phyloP scores from a whole-genome alignment of 2,329 filamentous ascomycete genomes.

The Aulographum hederae region DNA sequence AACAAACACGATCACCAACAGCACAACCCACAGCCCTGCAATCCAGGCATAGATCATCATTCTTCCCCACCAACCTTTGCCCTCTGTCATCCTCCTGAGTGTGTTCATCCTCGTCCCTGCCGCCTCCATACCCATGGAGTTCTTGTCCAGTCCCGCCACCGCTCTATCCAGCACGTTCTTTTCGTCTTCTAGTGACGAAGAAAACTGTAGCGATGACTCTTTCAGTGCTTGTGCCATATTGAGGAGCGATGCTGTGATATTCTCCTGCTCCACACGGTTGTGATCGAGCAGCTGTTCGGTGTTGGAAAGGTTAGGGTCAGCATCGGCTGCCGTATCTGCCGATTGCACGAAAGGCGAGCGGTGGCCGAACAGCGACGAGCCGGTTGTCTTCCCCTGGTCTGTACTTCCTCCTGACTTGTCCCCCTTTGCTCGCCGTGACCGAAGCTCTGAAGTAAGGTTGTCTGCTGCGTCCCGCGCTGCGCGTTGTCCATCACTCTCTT shows the following conservation, averaged over 20 bases:
- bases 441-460: slow-evolving; percentile 16
- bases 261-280: slow-evolving; percentile 67
- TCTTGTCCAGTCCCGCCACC: slow-evolving; percentile 58
- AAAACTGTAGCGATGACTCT: slow-evolving; percentile 53
- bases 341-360: slow-evolving; percentile 6
- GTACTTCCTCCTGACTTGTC: slow-evolving; percentile 8
- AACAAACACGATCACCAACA: slow-evolving; percentile 66
- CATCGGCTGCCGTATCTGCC: slow-evolving; percentile 7
- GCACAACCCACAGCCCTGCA: slow-evolving; percentile 59
- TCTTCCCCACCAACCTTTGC: slow-evolving; percentile 70
- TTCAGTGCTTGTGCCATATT: slow-evolving; percentile 65
- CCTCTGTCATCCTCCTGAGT: slow-evolving; percentile 66
- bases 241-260: slow-evolving; percentile 64
- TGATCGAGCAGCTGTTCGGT: slow-evolving; percentile 55
- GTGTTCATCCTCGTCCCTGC: slow-evolving; percentile 62
- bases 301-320: slow-evolving; percentile 12
- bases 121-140: slow-evolving; percentile 55
- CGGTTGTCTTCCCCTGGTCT: slow-evolving; percentile 9
- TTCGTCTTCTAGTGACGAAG: slow-evolving; percentile 51
- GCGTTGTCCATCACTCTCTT: slow-evolving; percentile 13
- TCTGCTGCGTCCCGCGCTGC: slow-evolving; percentile 15
- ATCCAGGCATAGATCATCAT: slow-evolving; percentile 76
- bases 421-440: slow-evolving; percentile 12
- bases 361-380: slow-evolving; percentile 21
- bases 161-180: slow-evolving; percentile 56